Conservation (phyloP, 2,329 filamentous ascomycete genomes). For the Pseudogymnoascus sp. region DNA sequence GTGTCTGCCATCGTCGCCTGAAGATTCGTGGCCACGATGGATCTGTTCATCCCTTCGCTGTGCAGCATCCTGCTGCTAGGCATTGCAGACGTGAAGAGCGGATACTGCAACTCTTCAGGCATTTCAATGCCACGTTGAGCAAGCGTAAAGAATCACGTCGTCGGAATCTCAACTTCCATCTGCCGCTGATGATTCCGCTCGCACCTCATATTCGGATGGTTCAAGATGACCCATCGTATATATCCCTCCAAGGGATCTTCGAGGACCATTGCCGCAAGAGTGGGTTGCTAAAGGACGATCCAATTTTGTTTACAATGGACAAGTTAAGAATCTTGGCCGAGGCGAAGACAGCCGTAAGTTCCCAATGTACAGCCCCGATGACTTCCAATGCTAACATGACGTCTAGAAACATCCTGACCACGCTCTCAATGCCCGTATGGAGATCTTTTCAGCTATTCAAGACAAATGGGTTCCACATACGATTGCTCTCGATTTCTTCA, state of each 20-base stretch:
- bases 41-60: conserved; percentile 90
- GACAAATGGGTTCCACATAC: conserved; percentile 84
- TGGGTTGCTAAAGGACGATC: conserved; percentile 87
- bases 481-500: conserved; percentile 82
- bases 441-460: conserved; percentile 92
- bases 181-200: conserved; percentile 91
- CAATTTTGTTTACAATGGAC: conserved; percentile 90
- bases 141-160: conserved; percentile 94
- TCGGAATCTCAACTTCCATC: conserved; percentile 89
- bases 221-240: conserved; percentile 89
- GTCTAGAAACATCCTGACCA: conserved; percentile 61
- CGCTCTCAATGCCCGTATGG: conserved; percentile 63
- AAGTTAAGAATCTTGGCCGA: conserved; percentile 70
- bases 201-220: conserved; percentile 92
- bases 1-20: conserved; percentile 82
- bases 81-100: conserved; percentile 92
- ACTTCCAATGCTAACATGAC: conserved; percentile 28
- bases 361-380: background rate
- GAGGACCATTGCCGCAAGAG: conserved; percentile 91
- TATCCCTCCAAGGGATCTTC: conserved; percentile 88
- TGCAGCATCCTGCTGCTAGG: conserved; percentile 88
- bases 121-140: conserved; percentile 85
- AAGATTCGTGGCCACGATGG: conserved; percentile 97
- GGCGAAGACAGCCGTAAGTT: conserved; percentile 20
- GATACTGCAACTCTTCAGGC: conserved; percentile 91